Evolutionary conservation across 116 monocot genomes (phyloP), one percentile per base, ranked within the genome.

Genomic region (Trichopus zeylanicus): DNA sequence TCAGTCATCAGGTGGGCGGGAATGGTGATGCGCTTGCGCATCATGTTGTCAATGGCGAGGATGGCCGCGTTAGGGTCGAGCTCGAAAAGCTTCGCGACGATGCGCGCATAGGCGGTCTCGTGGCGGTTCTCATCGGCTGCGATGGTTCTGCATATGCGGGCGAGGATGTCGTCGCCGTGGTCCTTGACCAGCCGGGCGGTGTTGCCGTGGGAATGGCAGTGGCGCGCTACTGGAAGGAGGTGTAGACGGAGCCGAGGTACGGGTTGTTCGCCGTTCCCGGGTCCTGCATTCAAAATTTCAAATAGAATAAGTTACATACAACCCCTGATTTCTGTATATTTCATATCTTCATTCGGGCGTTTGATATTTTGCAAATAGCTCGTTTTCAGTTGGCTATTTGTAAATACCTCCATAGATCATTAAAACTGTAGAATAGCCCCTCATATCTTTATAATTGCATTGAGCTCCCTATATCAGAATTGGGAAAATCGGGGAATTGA

Each of bases 221-320:
- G 25, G 80, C 80, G 21, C 76, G 77, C 62, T 86, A 76, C 54
- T 85, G 80, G 73, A 85, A 85, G 10, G 77, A 77, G 0, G 80
- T 80, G 74, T 85, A 85, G 3, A 86, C 77, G 67, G 66, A 86
- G 20, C 78, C 78, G 29, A 81, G 66, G 59, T 86, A 86, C 2
- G 77, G 86, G 60, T 81, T 81, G 74, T 86, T 81, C 81, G 81
- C 86, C 24, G 85, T 80, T 13, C 76, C 80, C 0, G 85, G 80
- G 21, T 85, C 80, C 84, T 85, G 76, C 18, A 38, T 10, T 9
- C 12, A 34, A 30, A 13, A 48, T 8, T 22, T 10, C 29, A 12
- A 13, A 16, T n/a, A n/a, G n/a, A n/a, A n/a, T n/a, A n/a, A n/a
- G n/a, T n/a, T n/a, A n/a, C n/a, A n/a, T n/a, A n/a, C n/a, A n/a